Base-by-base conservation (phyloP, 192 early-diverging fungal genomes). In the Coemansia sp. region DNA sequence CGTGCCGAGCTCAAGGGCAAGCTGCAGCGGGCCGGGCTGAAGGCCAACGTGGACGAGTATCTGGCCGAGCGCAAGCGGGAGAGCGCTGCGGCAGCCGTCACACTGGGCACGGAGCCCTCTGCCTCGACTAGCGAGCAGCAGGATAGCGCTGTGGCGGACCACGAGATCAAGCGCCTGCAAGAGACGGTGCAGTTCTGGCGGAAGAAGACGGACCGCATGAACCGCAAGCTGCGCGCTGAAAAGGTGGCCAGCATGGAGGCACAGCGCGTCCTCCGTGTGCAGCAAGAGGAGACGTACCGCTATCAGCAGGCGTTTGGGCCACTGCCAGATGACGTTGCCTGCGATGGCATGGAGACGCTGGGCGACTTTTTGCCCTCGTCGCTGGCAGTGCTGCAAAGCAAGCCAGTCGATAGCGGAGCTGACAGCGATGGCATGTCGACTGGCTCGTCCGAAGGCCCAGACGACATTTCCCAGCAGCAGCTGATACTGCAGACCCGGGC, bases 1-100 rank as follows among this genome's bases (percentile, higher is more conserved):
- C 86, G 76, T 14, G 76, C 66, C 21, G 84, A 86, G 47, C 74
- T 86, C 3, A 80, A 66, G 57, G 83, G 83, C 57, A 70, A 70
- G 61, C 70, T 84, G 63, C 75, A 84, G 72, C 77, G 83, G 10
- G 71, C 75, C 8, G 83, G 83, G 3, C 65, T 74, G 48, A 77
- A 74, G 55, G 70, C 71, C 56, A 71, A 82, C 39, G 69, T 82
- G 18, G 79, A 82, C 63, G 79, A 82, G 68, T 82, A 77, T 25
- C 48, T 82, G 26, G 74, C 79, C 6, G 72, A 69, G 57, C 66
- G 69, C 11, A 53, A 63, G 13, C 47, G 26, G 31, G 71, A 65
- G 5, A 35, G 16, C 6, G 65, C 65, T 0, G 50, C 36, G 10
- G 61, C 48, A 7, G 53, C 59, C 4, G 48, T 58, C 8, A 42